phyloP scores from a whole-genome alignment of 163 green algal species.

The Chlamydomonas reinhardtii region DNA sequence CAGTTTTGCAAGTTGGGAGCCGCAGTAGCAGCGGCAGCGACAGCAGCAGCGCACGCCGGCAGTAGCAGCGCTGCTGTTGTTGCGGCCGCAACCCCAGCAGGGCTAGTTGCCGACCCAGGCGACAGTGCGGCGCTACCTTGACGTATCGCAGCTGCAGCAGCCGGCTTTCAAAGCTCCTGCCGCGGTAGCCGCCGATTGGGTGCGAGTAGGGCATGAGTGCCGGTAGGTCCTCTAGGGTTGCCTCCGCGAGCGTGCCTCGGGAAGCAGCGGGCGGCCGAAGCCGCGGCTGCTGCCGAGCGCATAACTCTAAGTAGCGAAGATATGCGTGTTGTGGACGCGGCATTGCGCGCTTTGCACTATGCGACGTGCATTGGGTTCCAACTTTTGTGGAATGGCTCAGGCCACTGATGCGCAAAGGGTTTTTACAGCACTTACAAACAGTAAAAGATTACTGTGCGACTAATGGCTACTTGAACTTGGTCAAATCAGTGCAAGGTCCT shows the following conservation, averaged over 20 bases:
- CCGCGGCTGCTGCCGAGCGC: not conserved
- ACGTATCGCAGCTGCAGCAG: not conserved
- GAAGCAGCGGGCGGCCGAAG: not conserved
- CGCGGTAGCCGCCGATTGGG: conserved; percentile 31
- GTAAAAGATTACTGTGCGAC: not conserved
- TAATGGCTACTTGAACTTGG: no score
- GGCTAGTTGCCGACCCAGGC: no score
- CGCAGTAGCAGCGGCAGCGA: no score
- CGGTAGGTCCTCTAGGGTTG: not conserved
- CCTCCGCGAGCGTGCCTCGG: not conserved
- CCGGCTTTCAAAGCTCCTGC: conserved; percentile 25
- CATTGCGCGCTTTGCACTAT: no score
- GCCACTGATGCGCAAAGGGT: not conserved
- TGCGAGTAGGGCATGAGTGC: conserved; percentile 34
- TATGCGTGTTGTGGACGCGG: not conserved
- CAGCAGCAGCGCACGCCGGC: no score
- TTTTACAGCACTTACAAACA: not conserved
- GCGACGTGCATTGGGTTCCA: no score
- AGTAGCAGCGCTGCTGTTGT: no score
- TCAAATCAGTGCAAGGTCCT: no score
- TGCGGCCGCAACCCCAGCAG: no score
- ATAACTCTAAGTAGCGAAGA: conserved; percentile 7
- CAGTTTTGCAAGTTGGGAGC: no score
- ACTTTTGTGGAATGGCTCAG: no score
- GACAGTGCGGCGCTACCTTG: not conserved